Base-by-base conservation (phyloP, 2,329 filamentous ascomycete species). In the Pleoardoris graminearum region DNA sequence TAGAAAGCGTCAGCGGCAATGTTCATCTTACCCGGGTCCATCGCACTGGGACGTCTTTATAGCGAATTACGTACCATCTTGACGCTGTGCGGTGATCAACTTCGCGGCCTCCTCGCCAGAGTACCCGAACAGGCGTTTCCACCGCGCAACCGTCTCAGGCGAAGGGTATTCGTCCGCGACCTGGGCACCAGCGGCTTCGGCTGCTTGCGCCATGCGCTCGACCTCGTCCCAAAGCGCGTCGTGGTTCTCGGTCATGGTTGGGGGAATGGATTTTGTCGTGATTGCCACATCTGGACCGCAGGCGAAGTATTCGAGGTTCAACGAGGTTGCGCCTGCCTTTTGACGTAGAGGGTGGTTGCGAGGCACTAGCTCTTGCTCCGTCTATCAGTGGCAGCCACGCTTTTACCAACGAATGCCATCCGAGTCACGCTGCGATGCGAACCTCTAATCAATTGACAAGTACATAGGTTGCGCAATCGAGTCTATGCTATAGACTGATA, bases 91-190 rank as follows among this genome's bases (percentile, higher is more conserved):
- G 25, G 67, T 59, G 38, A 76, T 73, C 0, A 61, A 57, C 3
- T 68, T 60, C 4, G 66, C 42, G 5, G 73, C 72, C 32, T 74
- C 69, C 37, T 66, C 50, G 14, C 55, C 23, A 3, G 59, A 56
- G 39, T 74, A 69, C 8, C 53, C 50, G 54, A 76, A 77, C 1
- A 76, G 54, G 0, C 21, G 54, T 45, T 71, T 65, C 74, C 74
- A 76, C 36, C 69, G 61, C 4, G 57, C 41, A 38, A 71, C 66
- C 0, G 63, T 68, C 7, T 61, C 59, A 2, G 42, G 25, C 32
- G 42, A 60, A 48, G 50, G 65, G 55, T 57, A 54, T 29, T 60
- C 50, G 29, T 38, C 43, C 12, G 58, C 59, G 2, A 61, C 27
- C 21, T 58, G 55, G 2, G 51, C 55, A 48, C 62, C 58, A 0